Base-by-base conservation (phyloP, 345 rosid species). In the Hirschfeldia incana region DNA sequence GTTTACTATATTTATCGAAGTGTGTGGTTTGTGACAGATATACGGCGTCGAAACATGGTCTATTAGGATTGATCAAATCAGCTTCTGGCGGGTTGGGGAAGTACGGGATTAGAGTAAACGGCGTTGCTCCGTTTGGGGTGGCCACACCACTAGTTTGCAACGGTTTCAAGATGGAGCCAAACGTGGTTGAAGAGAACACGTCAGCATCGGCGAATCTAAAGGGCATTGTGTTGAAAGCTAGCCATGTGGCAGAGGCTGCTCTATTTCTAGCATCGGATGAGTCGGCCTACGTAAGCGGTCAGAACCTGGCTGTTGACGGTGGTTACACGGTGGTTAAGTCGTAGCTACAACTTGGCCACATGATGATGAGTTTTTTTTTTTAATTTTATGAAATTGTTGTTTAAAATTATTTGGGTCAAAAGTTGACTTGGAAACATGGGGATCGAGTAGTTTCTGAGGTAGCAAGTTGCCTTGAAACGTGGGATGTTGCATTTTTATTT, bases 201-300 rank as follows among this genome's bases (percentile, higher is more conserved):
- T 77, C 55, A 37, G 83, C 75, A 0, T 1, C 73, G 6, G 90
- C 83, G 8, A 94, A 88, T 78, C 80, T 92, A 78, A 92, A 91
- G 75, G 97, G 97, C 6, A 66, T 90, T 11, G 86, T 82, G 58
- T 72, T 92, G 80, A 92, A 89, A 85, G 88, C 95, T 2, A 84
- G 81, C 39, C 92, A 94, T 26, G 85, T 91, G 32, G 98, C 97
- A 15, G 95, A 94, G 70, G 87, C 94, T 6, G 98, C 92, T 28
- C 32, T 94, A 81, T 94, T 92, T 82, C 84, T 94, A 29, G 98
- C 97, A 16, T 91, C 95, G 0, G 97, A 92, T 82, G 98, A 90
- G 67, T 88, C 98, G 5, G 87, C 83, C 39, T 92, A 91, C 64
- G 70, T 94, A 37, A 92, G 97, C 37, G 98, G 98, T 4, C 98